Base-by-base conservation (phyloP, 192 early-diverging fungal species). In the Nowakowskiella sp. region DNA sequence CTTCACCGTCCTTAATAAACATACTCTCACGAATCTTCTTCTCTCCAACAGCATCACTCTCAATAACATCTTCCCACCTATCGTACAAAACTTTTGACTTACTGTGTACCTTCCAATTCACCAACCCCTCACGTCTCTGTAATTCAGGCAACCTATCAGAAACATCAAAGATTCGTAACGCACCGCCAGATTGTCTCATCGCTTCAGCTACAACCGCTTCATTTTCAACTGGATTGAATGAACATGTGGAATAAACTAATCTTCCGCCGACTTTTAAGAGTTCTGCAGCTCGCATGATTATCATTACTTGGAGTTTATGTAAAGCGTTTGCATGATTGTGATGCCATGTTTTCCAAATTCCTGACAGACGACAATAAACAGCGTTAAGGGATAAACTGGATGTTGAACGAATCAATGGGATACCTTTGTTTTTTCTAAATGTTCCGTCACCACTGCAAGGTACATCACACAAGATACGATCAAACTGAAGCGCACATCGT, bases 401-500 rank as follows among this genome's bases (percentile, higher is more conserved):
- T n/a, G n/a, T n/a, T n/a, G n/a, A n/a, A n/a, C n/a, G n/a, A n/a
- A n/a, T n/a, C n/a, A n/a, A n/a, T n/a, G n/a, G n/a, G 27, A 97
- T 87, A 47, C 76, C 74, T 55, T 79, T 74, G 66, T 99, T 99
- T 70, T 99, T 99, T 60, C 96, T 83, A 28, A 97, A 67, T 1
- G 96, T 99, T 24, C 92, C 96, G 60, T 99, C 96, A 49, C 96
- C 96, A 55, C 88, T 82, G 66, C 96, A 99, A 1, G 96, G 96
- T 9, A 97, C 96, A 69, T 99, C 96, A 49, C 83, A 86, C 31
- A 99, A 76, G 42, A 99, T 90, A 46, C 94, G 83, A 64, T 99
- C 96, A 77, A 99, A 99, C 59, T 88, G 85, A 49, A 93, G 68
- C 1, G 71, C 50, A 58, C n/a, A 4, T 36, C 28, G 22, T 13